These are phyloP conservation scores for Pelargonium exstipulatum DNA, from an alignment of 441 rosid species.

Conservation along the genomic window DNA sequence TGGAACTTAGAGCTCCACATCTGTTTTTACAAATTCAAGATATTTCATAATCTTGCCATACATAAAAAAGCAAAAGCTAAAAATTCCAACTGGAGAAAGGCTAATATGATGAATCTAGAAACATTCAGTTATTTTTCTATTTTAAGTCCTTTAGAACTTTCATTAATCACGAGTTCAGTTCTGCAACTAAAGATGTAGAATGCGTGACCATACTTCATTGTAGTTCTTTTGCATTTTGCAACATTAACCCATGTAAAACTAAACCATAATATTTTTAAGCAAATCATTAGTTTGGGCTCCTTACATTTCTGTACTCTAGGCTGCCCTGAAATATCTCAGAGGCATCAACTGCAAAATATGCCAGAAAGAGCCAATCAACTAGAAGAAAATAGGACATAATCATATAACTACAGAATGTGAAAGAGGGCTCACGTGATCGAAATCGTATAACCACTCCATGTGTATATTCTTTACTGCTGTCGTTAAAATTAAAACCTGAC, in stretches of 20 bases:
- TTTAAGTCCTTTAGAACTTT: background rate
- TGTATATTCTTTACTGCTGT: slow-evolving; percentile 53
- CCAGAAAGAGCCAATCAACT: slow-evolving; percentile 24
- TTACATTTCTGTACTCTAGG: slow-evolving; percentile 64
- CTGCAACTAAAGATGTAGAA: slow-evolving; percentile 9
- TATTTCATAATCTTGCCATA: slow-evolving; percentile 10
- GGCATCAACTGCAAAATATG: slow-evolving; percentile 60
- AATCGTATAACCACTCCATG: slow-evolving; percentile 67
- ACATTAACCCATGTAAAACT: background rate
- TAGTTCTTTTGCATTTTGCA: background rate
- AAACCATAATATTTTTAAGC: background rate
- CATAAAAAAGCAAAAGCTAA: slow-evolving; percentile 6
- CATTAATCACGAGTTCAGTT: background rate
- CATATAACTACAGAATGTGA: slow-evolving; percentile 11
- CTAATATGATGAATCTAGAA: background rate
- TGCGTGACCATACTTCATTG: background rate
- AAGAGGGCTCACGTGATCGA: slow-evolving; percentile 51
- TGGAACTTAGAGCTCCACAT: slow-evolving; percentile 62
- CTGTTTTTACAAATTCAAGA: slow-evolving; percentile 36
- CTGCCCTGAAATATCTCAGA: slow-evolving; percentile 58
- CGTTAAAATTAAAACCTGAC: slow-evolving; percentile 67
- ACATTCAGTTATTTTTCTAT: background rate
- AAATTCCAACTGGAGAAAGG: background rate
- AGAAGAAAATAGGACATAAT: slow-evolving; percentile 10
- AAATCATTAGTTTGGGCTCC: slow-evolving; percentile 22